Conservation (phyloP, 768 basidiomycete genomes). For the Trametes maxima region DNA sequence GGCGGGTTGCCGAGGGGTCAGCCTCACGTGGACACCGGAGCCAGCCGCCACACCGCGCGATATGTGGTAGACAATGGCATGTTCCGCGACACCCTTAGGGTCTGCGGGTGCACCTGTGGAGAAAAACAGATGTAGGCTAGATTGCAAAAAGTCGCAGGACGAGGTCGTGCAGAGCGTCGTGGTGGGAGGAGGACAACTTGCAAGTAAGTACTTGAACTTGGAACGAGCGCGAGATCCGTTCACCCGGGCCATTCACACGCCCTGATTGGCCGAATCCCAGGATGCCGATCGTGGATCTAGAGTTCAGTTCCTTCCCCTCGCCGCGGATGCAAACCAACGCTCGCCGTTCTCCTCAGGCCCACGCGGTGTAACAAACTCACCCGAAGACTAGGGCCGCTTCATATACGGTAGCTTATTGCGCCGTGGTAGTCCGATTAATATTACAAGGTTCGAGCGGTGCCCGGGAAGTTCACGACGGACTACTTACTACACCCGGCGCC, state of each 20-base stretch:
- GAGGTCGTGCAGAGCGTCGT: not conserved
- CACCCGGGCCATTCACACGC: not conserved
- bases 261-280: not conserved
- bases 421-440: too few relatives aligned
- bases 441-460: too few relatives aligned
- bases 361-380: too few relatives aligned
- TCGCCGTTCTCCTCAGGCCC: too few relatives aligned
- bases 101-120: too few relatives aligned
- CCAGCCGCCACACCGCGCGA: not conserved
- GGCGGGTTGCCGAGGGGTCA: constrained; percentile 5
- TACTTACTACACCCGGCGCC: too few relatives aligned
- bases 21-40: constrained; percentile 13
- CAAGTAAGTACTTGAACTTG: too few relatives aligned
- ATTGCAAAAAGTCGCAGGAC: not conserved
- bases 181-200: too few relatives aligned
- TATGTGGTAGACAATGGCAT: not conserved
- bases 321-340: not conserved
- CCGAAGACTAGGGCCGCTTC: too few relatives aligned
- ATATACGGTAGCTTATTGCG: too few relatives aligned
- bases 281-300: not conserved
- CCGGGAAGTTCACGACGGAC: too few relatives aligned
- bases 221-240: not conserved
- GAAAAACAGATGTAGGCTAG: too few relatives aligned
- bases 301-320: not conserved
- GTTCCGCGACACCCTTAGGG: not conserved